Conservation (phyloP, 2,329 filamentous ascomycete genomes). For the Boeremia lycopersici region DNA sequence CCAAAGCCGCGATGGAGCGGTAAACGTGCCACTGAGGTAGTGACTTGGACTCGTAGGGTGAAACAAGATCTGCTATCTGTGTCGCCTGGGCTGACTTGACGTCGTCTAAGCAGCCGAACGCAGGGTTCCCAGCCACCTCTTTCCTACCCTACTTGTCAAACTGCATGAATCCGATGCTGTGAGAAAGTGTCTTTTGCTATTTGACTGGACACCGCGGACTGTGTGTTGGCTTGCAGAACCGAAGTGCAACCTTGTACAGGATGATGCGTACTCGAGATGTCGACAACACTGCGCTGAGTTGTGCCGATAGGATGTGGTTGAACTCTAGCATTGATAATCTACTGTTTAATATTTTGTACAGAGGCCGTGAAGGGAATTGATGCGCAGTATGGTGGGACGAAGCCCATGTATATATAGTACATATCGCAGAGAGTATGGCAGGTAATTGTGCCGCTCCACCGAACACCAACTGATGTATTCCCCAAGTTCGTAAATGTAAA, state of each 20-base stretch:
- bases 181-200: conserved; percentile 19
- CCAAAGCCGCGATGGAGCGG: conserved; percentile 9
- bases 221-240: conserved; percentile 35
- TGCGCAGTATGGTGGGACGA: conserved; percentile 22
- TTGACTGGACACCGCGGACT: conserved; percentile 32
- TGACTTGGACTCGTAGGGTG: conserved; percentile 26
- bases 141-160: conserved; percentile 29
- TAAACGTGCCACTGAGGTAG: conserved; percentile 27
- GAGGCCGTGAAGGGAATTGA: conserved; percentile 40
- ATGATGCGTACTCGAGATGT: conserved; percentile 14
- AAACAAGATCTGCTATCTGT: conserved; percentile 41
- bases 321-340: conserved; percentile 39
- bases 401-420: conserved; percentile 46
- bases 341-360: conserved; percentile 47
- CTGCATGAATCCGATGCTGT: conserved; percentile 34
- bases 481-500: conserved; percentile 42
- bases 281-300: conserved; percentile 8
- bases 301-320: conserved; percentile 25
- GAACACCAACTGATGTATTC: conserved; percentile 24
- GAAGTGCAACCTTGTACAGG: conserved; percentile 32
- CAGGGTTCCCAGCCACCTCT: conserved; percentile 28
- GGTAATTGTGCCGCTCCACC: conserved; percentile 7
- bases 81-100: conserved; percentile 27
- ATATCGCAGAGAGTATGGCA: conserved; percentile 27
- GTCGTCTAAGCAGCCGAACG: conserved; percentile 18